Evolutionary conservation across 768 basidiomycete species (phyloP), one percentile per base, ranked within the genome.

Genomic region (Asterophora parasitica): DNA sequence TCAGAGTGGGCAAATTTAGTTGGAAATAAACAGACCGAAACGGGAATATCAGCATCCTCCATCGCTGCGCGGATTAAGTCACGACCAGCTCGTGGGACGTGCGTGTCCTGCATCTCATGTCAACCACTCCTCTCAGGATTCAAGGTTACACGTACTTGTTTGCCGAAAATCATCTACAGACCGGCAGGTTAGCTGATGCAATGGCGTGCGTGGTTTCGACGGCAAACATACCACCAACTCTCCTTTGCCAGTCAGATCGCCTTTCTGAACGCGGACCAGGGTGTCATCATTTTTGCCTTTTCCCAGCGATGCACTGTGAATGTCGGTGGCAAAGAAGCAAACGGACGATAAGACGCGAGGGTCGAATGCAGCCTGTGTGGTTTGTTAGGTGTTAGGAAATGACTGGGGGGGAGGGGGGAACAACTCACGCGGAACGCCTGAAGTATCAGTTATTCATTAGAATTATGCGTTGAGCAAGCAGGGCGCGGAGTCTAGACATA

Each of bases 291-390:
- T 80, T 58, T 84, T 82, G 6, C 89, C 87, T 60, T 83, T 85
- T 4, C 94, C 93, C 16, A 97, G 81, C 0, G 90, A 82, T 1
- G 89, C 89, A 40, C 75, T 75, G 65, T 98, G 95, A 38, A 98
- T 82, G 62, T 95, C 93, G 12, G 95, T 98, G 1, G 88, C 92
- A 60, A 97, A 98, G 72, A 90, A 97, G 68, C 93, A 96, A 34
- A 95, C 88, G 0, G 89, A 77, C 0, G 94, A 73, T 3, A 90
- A 72, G 17, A 96, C 78, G 28, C 94, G 81, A 4, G 76, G 70
- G 62, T 98, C 88, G 61, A 97, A 93, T 0, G 92, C 89, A 41
- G 90, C 90, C 90, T 94, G 49, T 4, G 36, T 36, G 30, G n/a
- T n/a, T n/a, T 16, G 31, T 26, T 20, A 26, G 23, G 38, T 23